phyloP scores from a whole-genome alignment of 495 filamentous ascomycete genomes.

The Aspergillus conjunctus region DNA sequence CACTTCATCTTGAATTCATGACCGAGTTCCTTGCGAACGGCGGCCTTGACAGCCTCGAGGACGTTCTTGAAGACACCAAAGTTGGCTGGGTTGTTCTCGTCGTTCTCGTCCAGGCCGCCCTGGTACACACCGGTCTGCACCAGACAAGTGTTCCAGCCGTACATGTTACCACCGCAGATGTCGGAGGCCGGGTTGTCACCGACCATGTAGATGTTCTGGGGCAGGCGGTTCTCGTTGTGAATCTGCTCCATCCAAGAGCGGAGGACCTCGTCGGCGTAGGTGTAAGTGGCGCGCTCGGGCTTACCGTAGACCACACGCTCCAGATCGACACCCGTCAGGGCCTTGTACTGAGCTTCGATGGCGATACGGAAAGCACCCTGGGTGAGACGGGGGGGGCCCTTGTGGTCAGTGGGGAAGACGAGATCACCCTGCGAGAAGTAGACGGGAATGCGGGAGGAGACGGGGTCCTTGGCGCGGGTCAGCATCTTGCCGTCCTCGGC shows the following conservation, averaged over 20 bases:
- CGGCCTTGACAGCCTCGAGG: slow-evolving; percentile 55
- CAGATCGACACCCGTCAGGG: slow-evolving; percentile 69
- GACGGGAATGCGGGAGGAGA: slow-evolving; percentile 69
- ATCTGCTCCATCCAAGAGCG: slow-evolving; percentile 74
- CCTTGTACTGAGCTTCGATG: slow-evolving; percentile 78
- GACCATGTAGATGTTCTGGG: slow-evolving; percentile 78
- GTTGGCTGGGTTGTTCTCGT: slow-evolving; percentile 57
- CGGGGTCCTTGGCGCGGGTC: slow-evolving; percentile 68
- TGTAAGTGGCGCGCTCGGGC: slow-evolving; percentile 78
- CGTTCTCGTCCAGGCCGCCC: slow-evolving; percentile 52
- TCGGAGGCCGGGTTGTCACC: slow-evolving; percentile 80
- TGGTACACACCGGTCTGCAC: slow-evolving; percentile 65
- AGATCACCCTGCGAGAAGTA: slow-evolving; percentile 77
- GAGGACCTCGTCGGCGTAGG: slow-evolving; percentile 77
- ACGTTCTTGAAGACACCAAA: slow-evolving; percentile 61
- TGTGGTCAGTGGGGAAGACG: slow-evolving; percentile 77
- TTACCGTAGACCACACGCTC: slow-evolving; percentile 87
- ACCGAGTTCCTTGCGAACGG: slow-evolving; percentile 58
- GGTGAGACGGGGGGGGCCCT: slow-evolving; percentile 66
- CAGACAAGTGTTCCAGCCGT: slow-evolving; percentile 79
- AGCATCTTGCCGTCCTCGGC: slow-evolving; percentile 69
- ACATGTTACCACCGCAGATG: slow-evolving; percentile 78
- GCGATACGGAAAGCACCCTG: slow-evolving; percentile 77
- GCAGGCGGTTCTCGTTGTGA: slow-evolving; percentile 70
- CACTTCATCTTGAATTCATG: slow-evolving; percentile 60